Conservation (phyloP, 352 stramenopile genomes). For the Globisporangium sylvaticum region DNA sequence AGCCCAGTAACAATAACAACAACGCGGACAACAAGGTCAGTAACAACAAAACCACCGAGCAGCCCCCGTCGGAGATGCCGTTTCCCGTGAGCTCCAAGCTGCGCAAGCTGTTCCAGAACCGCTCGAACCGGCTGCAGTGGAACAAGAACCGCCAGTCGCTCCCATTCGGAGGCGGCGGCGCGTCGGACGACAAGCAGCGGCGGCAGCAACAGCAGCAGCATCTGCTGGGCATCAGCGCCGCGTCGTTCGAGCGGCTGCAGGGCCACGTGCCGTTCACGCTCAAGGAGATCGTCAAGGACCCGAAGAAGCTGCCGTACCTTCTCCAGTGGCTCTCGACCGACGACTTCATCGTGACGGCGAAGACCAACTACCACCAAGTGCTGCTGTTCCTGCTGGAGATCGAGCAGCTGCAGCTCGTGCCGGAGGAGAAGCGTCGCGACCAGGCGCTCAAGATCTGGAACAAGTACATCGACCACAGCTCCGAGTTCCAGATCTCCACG, state of each 20-base stretch:
- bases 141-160: slow-evolving; percentile 20
- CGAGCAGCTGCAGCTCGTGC: slow-evolving; percentile 72
- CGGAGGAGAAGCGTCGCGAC: slow-evolving; percentile 56
- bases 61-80: slow-evolving; percentile 14
- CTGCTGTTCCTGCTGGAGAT: slow-evolving; percentile 82
- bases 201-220: slow-evolving; percentile 50
- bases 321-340: slow-evolving; percentile 71
- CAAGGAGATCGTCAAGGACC: slow-evolving; percentile 83
- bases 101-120: slow-evolving; percentile 60
- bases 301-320: slow-evolving; percentile 82
- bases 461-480: slow-evolving; percentile 81
- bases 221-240: slow-evolving; percentile 41
- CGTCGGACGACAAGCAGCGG: slow-evolving; percentile 18
- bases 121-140: slow-evolving; percentile 58
- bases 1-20: background rate
- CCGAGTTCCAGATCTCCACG: slow-evolving; percentile 80
- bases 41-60: background rate
- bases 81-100: slow-evolving; percentile 78
- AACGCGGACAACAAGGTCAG: background rate
- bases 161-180: background rate
- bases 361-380: slow-evolving; percentile 77
- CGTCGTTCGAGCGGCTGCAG: slow-evolving; percentile 71
- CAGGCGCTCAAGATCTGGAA: slow-evolving; percentile 82
- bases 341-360: slow-evolving; percentile 23
- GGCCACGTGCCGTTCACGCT: slow-evolving; percentile 79